Evolutionary conservation across 2,329 filamentous ascomycete species (phyloP), one percentile per base, ranked within the genome.

Genomic region (Aspergillus arachidicola): DNA sequence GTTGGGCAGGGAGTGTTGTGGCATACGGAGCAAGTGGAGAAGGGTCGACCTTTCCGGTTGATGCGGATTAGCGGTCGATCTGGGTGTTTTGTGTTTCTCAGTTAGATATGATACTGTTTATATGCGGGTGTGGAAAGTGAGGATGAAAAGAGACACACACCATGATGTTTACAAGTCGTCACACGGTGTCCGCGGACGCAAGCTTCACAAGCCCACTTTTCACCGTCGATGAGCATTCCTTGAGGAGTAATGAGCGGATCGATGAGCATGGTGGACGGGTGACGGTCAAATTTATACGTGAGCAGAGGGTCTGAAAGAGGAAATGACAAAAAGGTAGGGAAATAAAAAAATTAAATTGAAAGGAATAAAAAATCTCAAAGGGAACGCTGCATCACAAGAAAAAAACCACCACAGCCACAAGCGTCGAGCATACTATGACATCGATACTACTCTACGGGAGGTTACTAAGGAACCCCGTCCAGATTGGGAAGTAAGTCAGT

Each of bases 131-230:
- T 23, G 23, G 23, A 34, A 12, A 34, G 32, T 16, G 14, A 16
- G 16, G 28, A 46, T 34, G 41, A 19, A 48, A 30, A 26, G 26
- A 32, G 16, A 43, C 6, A 38, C 38, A 59, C 86, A 96, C 93
- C 92, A 80, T 88, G 86, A 81, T 98, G 94, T 80, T 94, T 93
- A 84, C 94, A 98, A 76, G 94, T 96, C 86, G 93, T 96, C 76
- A 97, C 94, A 78, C 94, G 91, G 83, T 98, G 94, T 73, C 94
- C 94, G 80, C 94, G 91, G 77, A 98, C 93, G 82, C 94, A 97
- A 81, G 93, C 93, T 83, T 96, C 91, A 84, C 94, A 98, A 79
- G 94, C 94, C 84, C 88, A 97, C 85, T 97, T 98, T 83, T 96
- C 92, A 79, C 94, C 93, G 85, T 96, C 89, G 81, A 93, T 91